Conservation (phyloP, 1,139 yeast species). For the Zygoascus sp. region DNA sequence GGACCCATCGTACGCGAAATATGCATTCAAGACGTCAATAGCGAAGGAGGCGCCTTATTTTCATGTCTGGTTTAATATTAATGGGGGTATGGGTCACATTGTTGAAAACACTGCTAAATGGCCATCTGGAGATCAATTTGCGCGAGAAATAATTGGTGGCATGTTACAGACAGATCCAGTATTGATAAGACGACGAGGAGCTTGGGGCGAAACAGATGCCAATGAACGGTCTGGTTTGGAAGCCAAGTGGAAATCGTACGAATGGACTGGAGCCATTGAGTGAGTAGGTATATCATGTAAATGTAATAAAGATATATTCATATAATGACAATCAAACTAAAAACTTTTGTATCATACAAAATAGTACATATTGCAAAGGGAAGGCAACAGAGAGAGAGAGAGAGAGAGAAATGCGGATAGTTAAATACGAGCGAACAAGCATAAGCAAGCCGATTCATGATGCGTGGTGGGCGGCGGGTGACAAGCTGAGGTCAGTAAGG, state of each 20-base stretch:
- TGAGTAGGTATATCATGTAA: background rate
- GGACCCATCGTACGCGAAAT: slow-evolving; percentile 27
- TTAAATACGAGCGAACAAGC: slow-evolving; percentile 15
- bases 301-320: background rate
- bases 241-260: slow-evolving; percentile 13
- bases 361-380: background rate
- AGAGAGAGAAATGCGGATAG: background rate
- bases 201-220: slow-evolving; percentile 32
- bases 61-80: slow-evolving; percentile 46
- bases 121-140: slow-evolving; percentile 46
- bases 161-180: slow-evolving; percentile 38
- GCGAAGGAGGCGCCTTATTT: slow-evolving; percentile 48
- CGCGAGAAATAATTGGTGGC: slow-evolving; percentile 45
- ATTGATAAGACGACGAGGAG: slow-evolving; percentile 30
- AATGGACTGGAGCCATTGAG: slow-evolving; percentile 14
- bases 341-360: too few species aligned
- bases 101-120: slow-evolving; percentile 40
- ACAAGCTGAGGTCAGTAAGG: background rate
- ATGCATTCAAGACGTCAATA: slow-evolving; percentile 38
- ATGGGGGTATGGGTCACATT: slow-evolving; percentile 51
- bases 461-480: background rate
- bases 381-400: background rate
- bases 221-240: slow-evolving; percentile 17
- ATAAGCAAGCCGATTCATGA: slow-evolving; percentile 15
- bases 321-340: background rate